Conservation (phyloP, 2,329 filamentous ascomycete genomes). For the Ustulina deusta region DNA sequence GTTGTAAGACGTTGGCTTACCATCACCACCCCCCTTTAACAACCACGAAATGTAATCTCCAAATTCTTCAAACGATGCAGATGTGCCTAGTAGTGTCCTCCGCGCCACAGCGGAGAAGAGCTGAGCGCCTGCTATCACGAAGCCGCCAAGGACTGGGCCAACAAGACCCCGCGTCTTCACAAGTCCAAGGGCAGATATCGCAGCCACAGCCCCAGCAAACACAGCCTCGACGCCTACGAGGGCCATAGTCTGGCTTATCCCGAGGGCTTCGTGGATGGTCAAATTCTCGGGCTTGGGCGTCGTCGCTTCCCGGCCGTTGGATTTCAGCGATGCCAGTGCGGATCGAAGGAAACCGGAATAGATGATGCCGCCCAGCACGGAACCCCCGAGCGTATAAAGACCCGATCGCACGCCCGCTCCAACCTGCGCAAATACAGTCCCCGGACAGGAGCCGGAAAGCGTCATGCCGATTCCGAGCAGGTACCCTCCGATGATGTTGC, state of each 20-base stretch:
- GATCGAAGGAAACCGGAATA: slow-evolving; percentile 61
- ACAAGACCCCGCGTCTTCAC: slow-evolving; percentile 52
- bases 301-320: slow-evolving; percentile 43
- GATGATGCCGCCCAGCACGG: slow-evolving; percentile 65
- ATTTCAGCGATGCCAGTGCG: slow-evolving; percentile 44
- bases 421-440: slow-evolving; percentile 72
- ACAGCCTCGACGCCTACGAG: slow-evolving; percentile 59
- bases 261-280: slow-evolving; percentile 57
- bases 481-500: slow-evolving; percentile 72
- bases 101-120: slow-evolving; percentile 66
- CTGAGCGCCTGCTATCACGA: slow-evolving; percentile 70
- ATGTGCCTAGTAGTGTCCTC: slow-evolving; percentile 69
- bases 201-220: slow-evolving; percentile 57
- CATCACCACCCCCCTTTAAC: slow-evolving; percentile 45
- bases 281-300: slow-evolving; percentile 37
- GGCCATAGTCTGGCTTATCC: slow-evolving; percentile 53
- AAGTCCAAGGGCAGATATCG: slow-evolving; percentile 51
- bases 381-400: slow-evolving; percentile 65
- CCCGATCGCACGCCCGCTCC: slow-evolving; percentile 66
- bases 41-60: slow-evolving; percentile 63
- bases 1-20: slow-evolving; percentile 53
- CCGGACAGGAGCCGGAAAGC: slow-evolving; percentile 73
- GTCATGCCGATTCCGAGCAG: slow-evolving; percentile 75
- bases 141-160: slow-evolving; percentile 65
- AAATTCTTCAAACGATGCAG: slow-evolving; percentile 70